These are phyloP conservation scores for Lactarius hatsudake DNA, from an alignment of 768 basidiomycete species.

Conservation along the genomic window DNA sequence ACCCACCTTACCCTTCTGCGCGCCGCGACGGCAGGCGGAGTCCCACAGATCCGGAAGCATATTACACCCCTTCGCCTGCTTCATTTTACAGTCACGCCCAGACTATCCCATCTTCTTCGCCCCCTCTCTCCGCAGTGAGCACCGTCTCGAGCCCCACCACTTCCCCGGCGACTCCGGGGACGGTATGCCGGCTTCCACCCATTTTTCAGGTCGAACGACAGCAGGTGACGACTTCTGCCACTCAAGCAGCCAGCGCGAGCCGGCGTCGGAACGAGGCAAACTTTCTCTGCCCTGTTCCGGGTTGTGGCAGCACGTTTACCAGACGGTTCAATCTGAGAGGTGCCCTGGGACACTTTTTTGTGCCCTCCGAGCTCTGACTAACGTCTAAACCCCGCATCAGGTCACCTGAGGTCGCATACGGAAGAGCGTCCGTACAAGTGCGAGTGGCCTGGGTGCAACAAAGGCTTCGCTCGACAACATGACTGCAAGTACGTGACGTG, in stretches of 20 bases:
- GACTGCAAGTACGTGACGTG: constrained; percentile 84
- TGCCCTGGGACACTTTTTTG: constrained; percentile 34
- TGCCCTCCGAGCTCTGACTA: constrained; percentile 13
- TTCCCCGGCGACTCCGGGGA: constrained; percentile 26
- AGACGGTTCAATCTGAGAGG: constrained; percentile 86
- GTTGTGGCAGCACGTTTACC: constrained; percentile 50
- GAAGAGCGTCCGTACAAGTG: constrained; percentile 94
- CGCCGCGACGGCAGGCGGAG: constrained; percentile 32
- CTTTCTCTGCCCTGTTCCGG: constrained; percentile 54
- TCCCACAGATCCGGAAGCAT: constrained; percentile 30
- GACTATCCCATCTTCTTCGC: constrained; percentile 25
- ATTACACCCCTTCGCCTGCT: constrained; percentile 49
- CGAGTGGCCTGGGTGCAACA: constrained; percentile 91
- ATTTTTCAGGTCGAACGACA: constrained; percentile 91
- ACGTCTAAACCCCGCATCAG: constrained; percentile 39
- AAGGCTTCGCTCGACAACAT: constrained; percentile 92
- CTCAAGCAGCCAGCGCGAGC: constrained; percentile 87
- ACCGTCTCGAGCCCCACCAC: constrained; percentile 23
- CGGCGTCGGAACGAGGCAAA: constrained; percentile 87
- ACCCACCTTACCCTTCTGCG: constrained; percentile 23
- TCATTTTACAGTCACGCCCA: constrained; percentile 48
- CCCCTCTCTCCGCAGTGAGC: constrained; percentile 25
- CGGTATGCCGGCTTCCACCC: constrained; percentile 63
- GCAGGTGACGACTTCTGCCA: constrained; percentile 93
- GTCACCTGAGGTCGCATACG: constrained; percentile 92